phyloP scores from a whole-genome alignment of 2,329 filamentous ascomycete species.

The Graphium sp. region DNA sequence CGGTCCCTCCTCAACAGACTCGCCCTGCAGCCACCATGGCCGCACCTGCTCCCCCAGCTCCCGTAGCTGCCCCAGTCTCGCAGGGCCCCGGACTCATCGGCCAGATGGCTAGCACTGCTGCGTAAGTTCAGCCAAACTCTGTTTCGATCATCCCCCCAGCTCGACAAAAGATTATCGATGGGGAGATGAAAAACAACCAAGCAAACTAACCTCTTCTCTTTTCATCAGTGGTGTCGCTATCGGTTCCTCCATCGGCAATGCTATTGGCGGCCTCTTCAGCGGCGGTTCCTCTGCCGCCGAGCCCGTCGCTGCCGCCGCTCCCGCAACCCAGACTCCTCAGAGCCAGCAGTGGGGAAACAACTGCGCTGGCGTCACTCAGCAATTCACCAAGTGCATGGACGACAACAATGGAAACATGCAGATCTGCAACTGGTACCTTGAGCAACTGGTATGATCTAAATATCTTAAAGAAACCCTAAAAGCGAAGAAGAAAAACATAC shows the following conservation, averaged over 20 bases:
- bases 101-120: constrained; percentile 94
- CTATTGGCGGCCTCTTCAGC: constrained; percentile 74
- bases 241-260: constrained; percentile 88
- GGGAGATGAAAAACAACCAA: too few relatives aligned
- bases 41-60: constrained; percentile 30
- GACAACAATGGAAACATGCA: constrained; percentile 86
- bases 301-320: constrained; percentile 30
- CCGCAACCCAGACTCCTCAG: constrained; percentile 24
- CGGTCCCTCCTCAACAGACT: constrained; percentile 42
- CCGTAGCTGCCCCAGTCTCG: constrained; percentile 28
- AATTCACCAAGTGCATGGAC: constrained; percentile 93
- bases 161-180: constrained; percentile 1
- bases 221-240: constrained; percentile 97
- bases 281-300: constrained; percentile 49
- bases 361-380: constrained; percentile 65
- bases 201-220: too few relatives aligned
- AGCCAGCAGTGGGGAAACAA: constrained; percentile 34
- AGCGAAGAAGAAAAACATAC: neutral
- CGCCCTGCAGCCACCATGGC: constrained; percentile 56
- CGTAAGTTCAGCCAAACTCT: constrained; percentile 67
- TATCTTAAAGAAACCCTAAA: too few relatives aligned
- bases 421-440: constrained; percentile 95
- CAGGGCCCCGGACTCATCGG: constrained; percentile 77
- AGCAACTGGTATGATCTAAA: constrained; percentile 50
- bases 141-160: neutral